Conservation (phyloP, 495 filamentous ascomycete genomes). For the Hyaloscypha variabilis region DNA sequence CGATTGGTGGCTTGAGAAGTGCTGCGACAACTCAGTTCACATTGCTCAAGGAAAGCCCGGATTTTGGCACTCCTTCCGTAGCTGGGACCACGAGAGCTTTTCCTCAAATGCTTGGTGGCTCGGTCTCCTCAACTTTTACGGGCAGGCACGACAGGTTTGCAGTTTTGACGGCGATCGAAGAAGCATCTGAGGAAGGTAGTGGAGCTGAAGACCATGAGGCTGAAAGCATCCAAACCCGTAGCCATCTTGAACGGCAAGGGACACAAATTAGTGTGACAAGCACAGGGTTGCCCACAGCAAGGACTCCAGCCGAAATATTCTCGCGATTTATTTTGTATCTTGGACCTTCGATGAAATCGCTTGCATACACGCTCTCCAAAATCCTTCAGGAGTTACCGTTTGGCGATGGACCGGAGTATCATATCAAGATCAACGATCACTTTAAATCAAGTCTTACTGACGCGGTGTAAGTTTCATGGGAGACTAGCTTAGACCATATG, state of each 20-base stretch:
- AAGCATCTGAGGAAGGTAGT: slow-evolving; percentile 63
- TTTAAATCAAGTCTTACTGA: slow-evolving; percentile 77
- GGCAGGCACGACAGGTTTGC: slow-evolving; percentile 30
- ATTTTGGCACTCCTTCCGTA: slow-evolving; percentile 14
- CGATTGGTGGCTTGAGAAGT: slow-evolving; percentile 87
- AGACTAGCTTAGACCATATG: not conserved
- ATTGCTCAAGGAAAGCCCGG: slow-evolving; percentile 65
- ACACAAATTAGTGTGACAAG: slow-evolving; percentile 25
- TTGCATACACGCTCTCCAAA: slow-evolving; percentile 86
- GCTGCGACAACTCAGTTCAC: slow-evolving; percentile 88
- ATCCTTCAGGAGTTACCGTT: slow-evolving; percentile 89
- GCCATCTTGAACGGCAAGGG: not conserved
- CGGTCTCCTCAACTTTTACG: slow-evolving; percentile 2
- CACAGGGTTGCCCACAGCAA: slow-evolving; percentile 35
- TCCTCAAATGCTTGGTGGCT: slow-evolving; percentile 1
- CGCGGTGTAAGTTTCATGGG: slow-evolving; percentile 53
- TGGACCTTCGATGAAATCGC: slow-evolving; percentile 93
- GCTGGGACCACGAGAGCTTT: not conserved
- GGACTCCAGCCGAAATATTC: slow-evolving; percentile 78
- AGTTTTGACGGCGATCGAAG: slow-evolving; percentile 64
- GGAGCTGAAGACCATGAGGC: slow-evolving; percentile 42
- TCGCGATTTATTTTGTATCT: slow-evolving; percentile 82
- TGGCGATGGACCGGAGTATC: slow-evolving; percentile 60
- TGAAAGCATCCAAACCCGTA: slow-evolving; percentile 1
- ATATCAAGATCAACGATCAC: slow-evolving; percentile 73